Base-by-base conservation (phyloP, 306 rosid species). In the Ziziphus jujuba region DNA sequence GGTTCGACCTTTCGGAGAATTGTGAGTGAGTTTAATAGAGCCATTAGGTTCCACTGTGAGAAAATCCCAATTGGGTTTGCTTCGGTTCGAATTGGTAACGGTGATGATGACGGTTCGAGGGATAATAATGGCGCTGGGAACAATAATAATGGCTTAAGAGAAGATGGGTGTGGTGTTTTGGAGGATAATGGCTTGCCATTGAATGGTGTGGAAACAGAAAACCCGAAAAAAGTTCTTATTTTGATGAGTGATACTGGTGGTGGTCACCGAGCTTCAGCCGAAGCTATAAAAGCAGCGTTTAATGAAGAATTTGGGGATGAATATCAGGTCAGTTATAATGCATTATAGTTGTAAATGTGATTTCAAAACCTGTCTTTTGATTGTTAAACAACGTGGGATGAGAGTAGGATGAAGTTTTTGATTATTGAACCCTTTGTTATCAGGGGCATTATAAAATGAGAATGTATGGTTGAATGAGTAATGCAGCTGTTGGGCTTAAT, bases 221-320 rank as follows among this genome's bases (percentile, higher is more conserved):
- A 21, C 15, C 87, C 92, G 1, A 93, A 88, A 56, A 89, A 78
- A 9, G 99, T 93, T 67, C 73, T 90, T 70, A 93, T 93, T 81
- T 82, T 93, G 85, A 93, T 93, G 99, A 93, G 99, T 75, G 97
- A 93, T 59, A 93, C 99, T 9, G 99, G 99, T 55, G 99, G 99
- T 36, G 99, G 99, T 13, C 99, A 93, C 79, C 83, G 99, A 22
- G 99, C 99, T 76, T 93, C 99, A 0, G 99, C 99, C 4, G 99
- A 93, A 73, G 99, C 99, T 10, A 93, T 93, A 19, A 93, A 85
- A 57, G 90, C 90, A 1, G 89, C 99, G 34, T 93, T 93, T 62
- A 56, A 93, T 77, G 73, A 90, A 75, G 87, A 87, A 69, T 93
- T 71, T 74, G 97, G 96, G 20, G 87, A 88, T 23, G 82, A 82